Conservation (phyloP, 2,329 filamentous ascomycete genomes). For the Talaromyces albobiverticillius region DNA sequence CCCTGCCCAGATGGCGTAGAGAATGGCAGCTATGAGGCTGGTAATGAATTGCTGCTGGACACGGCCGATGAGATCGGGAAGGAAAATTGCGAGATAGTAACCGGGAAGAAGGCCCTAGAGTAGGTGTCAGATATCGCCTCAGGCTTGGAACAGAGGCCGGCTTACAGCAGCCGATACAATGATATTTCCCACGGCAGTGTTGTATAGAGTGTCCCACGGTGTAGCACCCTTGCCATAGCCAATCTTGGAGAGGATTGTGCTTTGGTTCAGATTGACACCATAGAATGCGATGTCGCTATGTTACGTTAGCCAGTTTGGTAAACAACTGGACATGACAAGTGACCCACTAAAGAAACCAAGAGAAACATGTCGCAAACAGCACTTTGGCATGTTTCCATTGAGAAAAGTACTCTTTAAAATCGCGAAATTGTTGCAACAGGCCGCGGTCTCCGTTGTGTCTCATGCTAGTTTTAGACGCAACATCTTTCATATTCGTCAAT, state of each 20-base stretch:
- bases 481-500: constrained; percentile 57
- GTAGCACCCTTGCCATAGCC: constrained; percentile 64
- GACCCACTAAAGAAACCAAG: constrained; percentile 78
- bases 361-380: constrained; percentile 74
- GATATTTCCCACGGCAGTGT: constrained; percentile 73
- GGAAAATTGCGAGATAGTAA: constrained; percentile 76
- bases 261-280: constrained; percentile 72
- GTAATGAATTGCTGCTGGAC: constrained; percentile 70
- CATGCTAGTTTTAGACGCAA: constrained; percentile 55
- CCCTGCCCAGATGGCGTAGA: constrained; percentile 51
- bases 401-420: constrained; percentile 69
- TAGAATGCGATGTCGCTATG: constrained; percentile 51
- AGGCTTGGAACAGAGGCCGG: too few relatives aligned
- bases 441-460: constrained; percentile 28
- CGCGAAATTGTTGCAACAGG: constrained; percentile 40
- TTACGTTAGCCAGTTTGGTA: constrained; percentile 15
- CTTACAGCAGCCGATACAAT: constrained; percentile 68
- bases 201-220: constrained; percentile 68
- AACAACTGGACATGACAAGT: constrained; percentile 17
- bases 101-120: constrained; percentile 64
- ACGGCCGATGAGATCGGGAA: constrained; percentile 70
- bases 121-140: too few relatives aligned
- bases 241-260: constrained; percentile 67
- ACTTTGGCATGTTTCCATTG: constrained; percentile 70
- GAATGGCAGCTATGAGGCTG: constrained; percentile 59